Conservation (phyloP, 495 filamentous ascomycete species). For the Aspergillus cavernicola region DNA sequence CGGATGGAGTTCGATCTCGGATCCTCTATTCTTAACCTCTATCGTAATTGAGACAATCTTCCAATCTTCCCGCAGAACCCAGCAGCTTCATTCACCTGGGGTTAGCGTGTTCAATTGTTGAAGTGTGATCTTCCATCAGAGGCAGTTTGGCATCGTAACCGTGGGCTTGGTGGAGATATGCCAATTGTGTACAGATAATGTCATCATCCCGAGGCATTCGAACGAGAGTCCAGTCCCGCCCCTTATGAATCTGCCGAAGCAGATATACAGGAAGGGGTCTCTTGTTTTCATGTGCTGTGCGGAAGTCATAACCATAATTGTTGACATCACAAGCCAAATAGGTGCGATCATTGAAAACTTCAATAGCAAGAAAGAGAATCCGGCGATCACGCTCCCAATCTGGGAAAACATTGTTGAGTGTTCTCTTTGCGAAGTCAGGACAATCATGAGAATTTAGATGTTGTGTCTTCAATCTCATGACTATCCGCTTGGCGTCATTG, state of each 20-base stretch:
- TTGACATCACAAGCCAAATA: neutral
- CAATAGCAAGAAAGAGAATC: conserved; percentile 1
- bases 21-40: too few species aligned
- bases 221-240: neutral
- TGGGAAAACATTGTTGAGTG: neutral
- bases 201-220: conserved; percentile 1
- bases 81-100: neutral
- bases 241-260: neutral
- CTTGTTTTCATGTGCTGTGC: neutral
- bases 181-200: neutral
- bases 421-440: neutral
- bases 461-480: neutral
- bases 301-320: neutral
- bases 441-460: neutral
- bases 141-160: neutral
- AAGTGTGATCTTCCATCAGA: neutral
- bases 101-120: neutral
- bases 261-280: conserved; percentile 1
- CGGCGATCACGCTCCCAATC: neutral
- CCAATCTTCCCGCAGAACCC: too few species aligned
- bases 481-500: neutral
- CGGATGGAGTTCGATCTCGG: too few species aligned
- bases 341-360: neutral
- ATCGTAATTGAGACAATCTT: too few species aligned
- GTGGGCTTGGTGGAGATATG: neutral